Base-by-base conservation (phyloP, 208 protist species). In the Leptomonas pyrrhocoris region DNA sequence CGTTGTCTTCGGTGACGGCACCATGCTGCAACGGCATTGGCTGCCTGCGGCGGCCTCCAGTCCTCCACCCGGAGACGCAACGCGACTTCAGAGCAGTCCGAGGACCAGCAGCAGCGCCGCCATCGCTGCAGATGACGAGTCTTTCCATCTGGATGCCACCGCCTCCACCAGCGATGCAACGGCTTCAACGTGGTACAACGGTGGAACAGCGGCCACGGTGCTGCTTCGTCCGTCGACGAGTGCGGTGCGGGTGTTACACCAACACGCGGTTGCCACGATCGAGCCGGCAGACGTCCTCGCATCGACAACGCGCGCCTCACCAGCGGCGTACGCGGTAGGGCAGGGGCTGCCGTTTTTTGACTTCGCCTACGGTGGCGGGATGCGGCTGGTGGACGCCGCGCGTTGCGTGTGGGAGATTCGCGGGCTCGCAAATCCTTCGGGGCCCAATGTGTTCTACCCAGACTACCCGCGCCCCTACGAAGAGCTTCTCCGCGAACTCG, bases 291-390 rank as follows among this genome's bases (percentile, higher is more conserved):
- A 91, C 28, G 86, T 83, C 12, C 59, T 86, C 55, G 74, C 58
- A 19, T 56, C 66, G 18, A 84, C 86, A 57, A 77, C 72, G 0
- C 56, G 45, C 31, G 28, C 53, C 13, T 78, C 79, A 18, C 57
- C 62, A 5, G 72, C 74, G 13, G 67, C 80, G n/a, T 73, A 88
- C 43, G 88, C 91, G 1, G 80, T 96, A 19, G 85, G 84, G 7
- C 83, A 94, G 68, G 87, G 88, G 16, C 83, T 91, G 48, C 78
- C 83, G n/a, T 84, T 91, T 55, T 96, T 96, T 67, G 91, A 96
- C 62, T 45, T 96, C 6, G 81, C 88, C 15, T 78, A 79, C 25
- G 88, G 88, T 40, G 85, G 84, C 23, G 86, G 85, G 15, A 45
- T 96, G 63, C 91, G 86, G 30, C 79, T 96, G n/a, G 84, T 96